phyloP scores from a whole-genome alignment of 306 rosid species.

The Purshia tridentata region DNA sequence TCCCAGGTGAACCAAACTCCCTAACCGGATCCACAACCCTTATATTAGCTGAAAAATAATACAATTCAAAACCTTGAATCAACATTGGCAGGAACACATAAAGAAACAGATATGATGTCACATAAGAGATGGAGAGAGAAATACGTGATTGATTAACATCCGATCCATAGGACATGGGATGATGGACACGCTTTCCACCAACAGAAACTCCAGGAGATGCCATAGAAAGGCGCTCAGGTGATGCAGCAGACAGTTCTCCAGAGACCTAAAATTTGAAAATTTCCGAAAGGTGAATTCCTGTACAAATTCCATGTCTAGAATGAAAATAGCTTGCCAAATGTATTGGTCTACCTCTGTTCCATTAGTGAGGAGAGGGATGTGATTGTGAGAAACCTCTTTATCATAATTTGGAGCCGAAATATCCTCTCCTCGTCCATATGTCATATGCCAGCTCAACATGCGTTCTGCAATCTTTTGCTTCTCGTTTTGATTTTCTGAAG shows the following conservation, averaged over 20 bases:
- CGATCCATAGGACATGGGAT: slow-evolving; percentile 60
- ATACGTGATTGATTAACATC: slow-evolving; percentile 82
- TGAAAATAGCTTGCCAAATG: slow-evolving; percentile 14
- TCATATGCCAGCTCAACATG: slow-evolving; percentile 86
- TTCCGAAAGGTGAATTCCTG: slow-evolving; percentile 9
- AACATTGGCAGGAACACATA: slow-evolving; percentile 19
- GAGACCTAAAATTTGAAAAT: slow-evolving; percentile 55
- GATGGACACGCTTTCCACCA: slow-evolving; percentile 67
- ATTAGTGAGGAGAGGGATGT: slow-evolving; percentile 54
- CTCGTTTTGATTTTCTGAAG: slow-evolving; percentile 70
- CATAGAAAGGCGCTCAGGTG: slow-evolving; percentile 85
- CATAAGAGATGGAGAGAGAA: slow-evolving; percentile 14
- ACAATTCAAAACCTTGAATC: slow-evolving; percentile 28
- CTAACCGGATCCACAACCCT: slow-evolving; percentile 66
- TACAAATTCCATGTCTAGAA: background rate
- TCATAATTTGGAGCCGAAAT: slow-evolving; percentile 59
- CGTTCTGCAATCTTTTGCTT: slow-evolving; percentile 88
- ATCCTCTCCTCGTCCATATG: slow-evolving; percentile 67
- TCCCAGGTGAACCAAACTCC: slow-evolving; percentile 54
- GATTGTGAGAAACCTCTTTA: slow-evolving; percentile 77
- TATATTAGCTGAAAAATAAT: slow-evolving; percentile 57
- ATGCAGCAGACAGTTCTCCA: slow-evolving; percentile 93
- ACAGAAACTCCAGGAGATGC: slow-evolving; percentile 70
- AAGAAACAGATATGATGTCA: slow-evolving; percentile 9
- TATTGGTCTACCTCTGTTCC: slow-evolving; percentile 74